Evolutionary conservation across 2,329 filamentous ascomycete genomes (phyloP).

Genomic region (Cercospora sojina): DNA sequence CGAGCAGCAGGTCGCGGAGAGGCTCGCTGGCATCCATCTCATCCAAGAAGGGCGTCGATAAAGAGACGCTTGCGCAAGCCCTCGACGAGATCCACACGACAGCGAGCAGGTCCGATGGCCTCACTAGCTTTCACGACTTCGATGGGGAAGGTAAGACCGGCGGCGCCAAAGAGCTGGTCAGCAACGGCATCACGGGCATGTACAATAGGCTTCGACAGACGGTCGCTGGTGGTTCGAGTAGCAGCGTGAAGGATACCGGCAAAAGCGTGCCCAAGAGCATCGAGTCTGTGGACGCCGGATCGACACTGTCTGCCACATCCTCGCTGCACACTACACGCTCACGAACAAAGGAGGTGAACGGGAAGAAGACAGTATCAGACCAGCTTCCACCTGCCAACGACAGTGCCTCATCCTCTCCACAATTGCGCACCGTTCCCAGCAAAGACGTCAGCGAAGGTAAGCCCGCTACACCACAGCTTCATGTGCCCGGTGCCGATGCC

Average conservation of each 20-base stretch:
- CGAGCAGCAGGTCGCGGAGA: slow-evolving; percentile 36
- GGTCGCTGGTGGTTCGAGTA: slow-evolving; percentile 29
- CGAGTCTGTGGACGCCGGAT: slow-evolving; percentile 25
- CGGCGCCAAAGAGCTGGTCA: slow-evolving; percentile 40
- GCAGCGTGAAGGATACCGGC: slow-evolving; percentile 3
- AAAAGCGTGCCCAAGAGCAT: slow-evolving; percentile 33
- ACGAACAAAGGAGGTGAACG: slow-evolving; percentile 8
- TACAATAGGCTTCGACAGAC: slow-evolving; percentile 72
- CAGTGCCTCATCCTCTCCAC: slow-evolving; percentile 28
- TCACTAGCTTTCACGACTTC: slow-evolving; percentile 95
- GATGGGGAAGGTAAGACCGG: slow-evolving; percentile 62
- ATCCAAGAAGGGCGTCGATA: slow-evolving; percentile 54
- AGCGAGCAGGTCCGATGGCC: slow-evolving; percentile 77
- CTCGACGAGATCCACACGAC: slow-evolving; percentile 86
- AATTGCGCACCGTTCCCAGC: slow-evolving; percentile 19
- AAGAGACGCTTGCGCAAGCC: slow-evolving; percentile 71
- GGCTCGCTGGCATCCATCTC: slow-evolving; percentile 43
- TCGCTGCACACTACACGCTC: slow-evolving; percentile 22
- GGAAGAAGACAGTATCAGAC: slow-evolving; percentile 24
- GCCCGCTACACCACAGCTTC: slow-evolving; percentile 19
- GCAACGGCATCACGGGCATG: slow-evolving; percentile 67
- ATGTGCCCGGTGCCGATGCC: slow-evolving; percentile 23
- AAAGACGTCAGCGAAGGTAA: slow-evolving; percentile 15
- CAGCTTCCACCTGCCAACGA: slow-evolving; percentile 21
- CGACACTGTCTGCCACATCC: slow-evolving; percentile 22